phyloP scores from a whole-genome alignment of 2,329 filamentous ascomycete species.

The Penicillium sp. region DNA sequence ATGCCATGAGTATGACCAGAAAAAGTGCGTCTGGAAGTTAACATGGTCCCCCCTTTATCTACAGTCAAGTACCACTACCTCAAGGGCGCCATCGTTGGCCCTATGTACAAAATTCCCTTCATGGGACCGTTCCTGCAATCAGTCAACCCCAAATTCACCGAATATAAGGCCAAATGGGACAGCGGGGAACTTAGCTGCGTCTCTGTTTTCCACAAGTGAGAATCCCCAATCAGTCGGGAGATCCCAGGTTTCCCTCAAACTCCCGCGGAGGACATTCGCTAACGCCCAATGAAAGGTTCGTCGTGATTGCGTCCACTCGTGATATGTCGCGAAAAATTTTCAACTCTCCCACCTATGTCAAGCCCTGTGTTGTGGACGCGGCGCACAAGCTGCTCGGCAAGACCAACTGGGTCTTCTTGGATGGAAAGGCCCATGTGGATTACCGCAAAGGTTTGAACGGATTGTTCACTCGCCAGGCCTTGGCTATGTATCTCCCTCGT shows the following conservation, averaged over 20 bases:
- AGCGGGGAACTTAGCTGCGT: slow-evolving; percentile 93
- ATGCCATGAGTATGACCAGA: background rate
- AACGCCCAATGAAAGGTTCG: slow-evolving; percentile 63
- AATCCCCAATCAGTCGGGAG: background rate
- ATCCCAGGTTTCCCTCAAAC: background rate
- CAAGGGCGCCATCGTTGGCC: slow-evolving; percentile 73
- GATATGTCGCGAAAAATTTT: slow-evolving; percentile 96
- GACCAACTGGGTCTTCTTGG: slow-evolving; percentile 95
- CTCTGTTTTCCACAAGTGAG: slow-evolving; percentile 97
- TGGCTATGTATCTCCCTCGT: slow-evolving; percentile 82
- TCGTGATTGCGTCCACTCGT: slow-evolving; percentile 90
- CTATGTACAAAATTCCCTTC: slow-evolving; percentile 72
- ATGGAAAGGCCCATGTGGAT: slow-evolving; percentile 90
- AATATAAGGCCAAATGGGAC: slow-evolving; percentile 89
- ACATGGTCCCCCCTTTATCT: slow-evolving; percentile 13
- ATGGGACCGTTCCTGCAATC: slow-evolving; percentile 96
- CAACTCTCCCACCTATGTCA: slow-evolving; percentile 87
- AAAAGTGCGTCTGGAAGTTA: slow-evolving; percentile 9
- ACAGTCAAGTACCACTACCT: slow-evolving; percentile 69
- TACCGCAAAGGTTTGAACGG: slow-evolving; percentile 96
- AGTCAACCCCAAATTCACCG: slow-evolving; percentile 82
- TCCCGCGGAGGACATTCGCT: background rate
- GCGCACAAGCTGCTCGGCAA: slow-evolving; percentile 89
- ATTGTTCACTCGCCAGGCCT: slow-evolving; percentile 85
- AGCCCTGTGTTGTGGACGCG: slow-evolving; percentile 92